phyloP scores from a whole-genome alignment of 441 rosid species.

The Capsella rubella region DNA sequence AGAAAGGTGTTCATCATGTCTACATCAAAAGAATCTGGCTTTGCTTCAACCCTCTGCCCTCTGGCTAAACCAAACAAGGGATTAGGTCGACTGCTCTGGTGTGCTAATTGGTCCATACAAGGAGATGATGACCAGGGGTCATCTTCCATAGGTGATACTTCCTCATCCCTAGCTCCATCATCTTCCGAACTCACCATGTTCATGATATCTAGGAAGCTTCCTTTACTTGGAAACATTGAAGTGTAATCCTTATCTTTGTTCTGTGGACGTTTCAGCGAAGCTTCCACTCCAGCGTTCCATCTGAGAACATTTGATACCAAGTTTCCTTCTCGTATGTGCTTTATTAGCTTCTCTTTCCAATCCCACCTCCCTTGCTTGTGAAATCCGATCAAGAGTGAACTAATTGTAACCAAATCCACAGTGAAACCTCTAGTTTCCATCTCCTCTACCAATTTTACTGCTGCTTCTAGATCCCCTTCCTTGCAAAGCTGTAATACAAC shows the following conservation, averaged over 20 bases:
- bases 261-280: constrained; percentile 61
- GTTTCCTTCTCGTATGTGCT: constrained; percentile 66
- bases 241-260: constrained; percentile 62
- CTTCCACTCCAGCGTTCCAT: constrained; percentile 78
- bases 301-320: constrained; percentile 63
- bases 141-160: constrained; percentile 29
- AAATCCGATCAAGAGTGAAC: constrained; percentile 78
- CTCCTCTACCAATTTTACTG: constrained; percentile 73
- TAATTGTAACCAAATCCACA: constrained; percentile 83
- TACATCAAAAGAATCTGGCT: constrained; percentile 62
- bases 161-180: constrained; percentile 38
- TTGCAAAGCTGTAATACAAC: constrained; percentile 74
- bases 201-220: constrained; percentile 57
- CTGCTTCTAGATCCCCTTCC: constrained; percentile 78
- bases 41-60: constrained; percentile 67
- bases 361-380: constrained; percentile 85
- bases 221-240: constrained; percentile 66
- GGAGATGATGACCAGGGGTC: constrained; percentile 91
- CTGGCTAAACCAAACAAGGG: constrained; percentile 58
- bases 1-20: constrained; percentile 86
- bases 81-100: constrained; percentile 49
- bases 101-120: constrained; percentile 76
- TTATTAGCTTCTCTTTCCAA: constrained; percentile 77
- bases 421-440: constrained; percentile 79
- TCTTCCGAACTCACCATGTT: constrained; percentile 49